These are phyloP conservation scores for Turnera subulata DNA, from an alignment of 345 rosid genomes.

Conservation along the genomic window DNA sequence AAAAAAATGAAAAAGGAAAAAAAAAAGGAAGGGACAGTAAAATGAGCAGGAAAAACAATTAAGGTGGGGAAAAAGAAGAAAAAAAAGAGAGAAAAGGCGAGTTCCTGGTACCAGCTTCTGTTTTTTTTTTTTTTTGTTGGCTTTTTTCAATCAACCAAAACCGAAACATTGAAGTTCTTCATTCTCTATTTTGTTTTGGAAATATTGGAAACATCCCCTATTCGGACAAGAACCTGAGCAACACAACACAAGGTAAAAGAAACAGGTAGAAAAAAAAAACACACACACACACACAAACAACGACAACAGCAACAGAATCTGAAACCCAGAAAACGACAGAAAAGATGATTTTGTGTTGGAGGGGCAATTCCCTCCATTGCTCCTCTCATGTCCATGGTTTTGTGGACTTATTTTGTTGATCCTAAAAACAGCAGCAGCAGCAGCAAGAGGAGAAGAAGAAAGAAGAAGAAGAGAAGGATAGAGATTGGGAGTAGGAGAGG, in stretches of 20 bases:
- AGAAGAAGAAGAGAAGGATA: conserved; percentile 1
- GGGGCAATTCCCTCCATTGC: conserved; percentile 3
- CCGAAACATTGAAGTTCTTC: too few relatives aligned
- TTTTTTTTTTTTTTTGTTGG: background rate
- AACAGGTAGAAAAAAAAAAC: background rate
- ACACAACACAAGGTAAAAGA: background rate
- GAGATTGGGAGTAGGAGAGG: background rate
- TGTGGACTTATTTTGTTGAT: conserved; percentile 15
- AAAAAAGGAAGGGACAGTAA: background rate
- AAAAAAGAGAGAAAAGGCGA: conserved; percentile 17
- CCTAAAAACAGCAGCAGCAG: conserved; percentile 7
- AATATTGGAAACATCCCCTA: conserved; percentile 6
- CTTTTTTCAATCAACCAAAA: too few relatives aligned
- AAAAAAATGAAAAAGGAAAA: background rate
- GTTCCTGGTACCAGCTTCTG: conserved; percentile 11
- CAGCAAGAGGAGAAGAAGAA: conserved; percentile 6
- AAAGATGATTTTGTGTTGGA: conserved; percentile 6
- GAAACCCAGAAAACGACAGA: background rate
- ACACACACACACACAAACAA: background rate
- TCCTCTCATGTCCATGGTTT: background rate
- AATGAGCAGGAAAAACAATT: conserved; percentile 3
- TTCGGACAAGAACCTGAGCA: background rate
- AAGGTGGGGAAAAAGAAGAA: background rate
- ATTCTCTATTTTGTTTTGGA: background rate
- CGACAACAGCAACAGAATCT: conserved; percentile 6